Base-by-base conservation (phyloP, 2,329 filamentous ascomycete species). In the Calycina herbarum region DNA sequence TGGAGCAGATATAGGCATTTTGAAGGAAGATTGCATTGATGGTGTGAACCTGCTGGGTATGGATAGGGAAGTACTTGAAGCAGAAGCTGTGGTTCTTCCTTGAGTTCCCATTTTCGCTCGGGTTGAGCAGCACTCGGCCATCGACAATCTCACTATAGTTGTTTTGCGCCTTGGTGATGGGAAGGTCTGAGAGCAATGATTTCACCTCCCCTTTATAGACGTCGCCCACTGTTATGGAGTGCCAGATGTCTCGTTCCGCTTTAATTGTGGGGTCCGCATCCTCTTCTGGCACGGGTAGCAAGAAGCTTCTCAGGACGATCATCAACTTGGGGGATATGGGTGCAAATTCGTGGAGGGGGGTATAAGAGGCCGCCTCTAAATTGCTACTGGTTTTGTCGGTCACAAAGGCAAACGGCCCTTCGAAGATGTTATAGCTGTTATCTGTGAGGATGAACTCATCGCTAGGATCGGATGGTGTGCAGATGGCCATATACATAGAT, bases 361-460 rank as follows among this genome's bases (percentile, higher is more conserved):
- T 70, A 38, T 68, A 72, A 17, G 62, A 20, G 20, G 40, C 58
- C 15, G 24, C 24, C 38, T 17, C 29, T 27, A 38, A 24, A 15
- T 64, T 29, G 13, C 58, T 33, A 24, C 13, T 42, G 17, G 3
- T 62, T 40, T 40, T 45, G 45, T 66, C 58, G 3, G 29, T 56
- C 33, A 27, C 40, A 38, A 59, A 38, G 27, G 17, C 15, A 42
- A 8, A 33, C 31, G 68, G 62, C 1, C 76, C 76, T 64, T 78
- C 76, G 66, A 71, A 70, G 42, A 78, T 69, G 59, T 67, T 68
- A 66, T 75, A 77, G 29, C 66, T 65, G 58, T 78, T 75, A 40
- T 77, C 71, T 0, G 76, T 77, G 60, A 78, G 67, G 17, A 78
- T 31, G 57, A 77, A 78, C 65, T 78, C 77, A 15, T 74, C 73